Conservation (phyloP, 2,329 filamentous ascomycete genomes). For the Ilyonectria mors-panacis region DNA sequence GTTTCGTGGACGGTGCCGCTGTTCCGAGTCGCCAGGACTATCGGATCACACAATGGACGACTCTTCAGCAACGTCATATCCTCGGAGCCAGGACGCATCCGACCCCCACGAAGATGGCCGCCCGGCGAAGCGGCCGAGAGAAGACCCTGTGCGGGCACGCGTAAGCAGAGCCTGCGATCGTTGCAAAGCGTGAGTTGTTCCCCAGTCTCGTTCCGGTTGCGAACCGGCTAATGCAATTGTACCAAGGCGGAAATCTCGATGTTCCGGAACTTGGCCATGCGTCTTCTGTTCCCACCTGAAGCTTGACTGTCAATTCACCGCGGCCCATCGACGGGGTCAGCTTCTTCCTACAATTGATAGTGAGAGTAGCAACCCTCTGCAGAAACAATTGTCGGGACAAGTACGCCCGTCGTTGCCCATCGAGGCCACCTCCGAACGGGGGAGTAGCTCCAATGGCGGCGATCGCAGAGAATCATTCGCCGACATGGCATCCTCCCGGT, state of each 20-base stretch:
- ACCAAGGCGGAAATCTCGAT: conserved; percentile 45
- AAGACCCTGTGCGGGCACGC: conserved; percentile 17
- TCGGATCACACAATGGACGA: conserved; percentile 2
- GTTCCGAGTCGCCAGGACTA: not conserved
- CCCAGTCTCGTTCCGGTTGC: too few species aligned
- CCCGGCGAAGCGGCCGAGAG: conserved; percentile 11
- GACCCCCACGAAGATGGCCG: not conserved
- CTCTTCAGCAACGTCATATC: not conserved
- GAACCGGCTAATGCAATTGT: not conserved
- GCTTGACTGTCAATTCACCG: conserved; percentile 45
- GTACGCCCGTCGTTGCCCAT: not conserved
- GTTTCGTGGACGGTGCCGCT: not conserved
- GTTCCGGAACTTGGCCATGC: conserved; percentile 45
- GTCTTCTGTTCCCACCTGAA: conserved; percentile 40
- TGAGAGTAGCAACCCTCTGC: not conserved
- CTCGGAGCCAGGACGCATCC: not conserved
- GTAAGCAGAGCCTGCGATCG: conserved; percentile 45
- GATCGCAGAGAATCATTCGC: conserved; percentile 1
- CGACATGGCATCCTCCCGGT: conserved; percentile 5
- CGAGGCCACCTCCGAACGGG: not conserved
- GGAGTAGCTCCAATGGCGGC: not conserved
- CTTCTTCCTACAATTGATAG: conserved; percentile 41
- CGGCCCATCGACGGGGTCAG: conserved; percentile 41
- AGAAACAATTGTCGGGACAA: not conserved
- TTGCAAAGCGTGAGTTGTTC: conserved; percentile 41